Evolutionary conservation across 1,284 basidiomycete species (phyloP), one percentile per base, ranked within the genome.

Genomic region (Ceratobasidium sp.): DNA sequence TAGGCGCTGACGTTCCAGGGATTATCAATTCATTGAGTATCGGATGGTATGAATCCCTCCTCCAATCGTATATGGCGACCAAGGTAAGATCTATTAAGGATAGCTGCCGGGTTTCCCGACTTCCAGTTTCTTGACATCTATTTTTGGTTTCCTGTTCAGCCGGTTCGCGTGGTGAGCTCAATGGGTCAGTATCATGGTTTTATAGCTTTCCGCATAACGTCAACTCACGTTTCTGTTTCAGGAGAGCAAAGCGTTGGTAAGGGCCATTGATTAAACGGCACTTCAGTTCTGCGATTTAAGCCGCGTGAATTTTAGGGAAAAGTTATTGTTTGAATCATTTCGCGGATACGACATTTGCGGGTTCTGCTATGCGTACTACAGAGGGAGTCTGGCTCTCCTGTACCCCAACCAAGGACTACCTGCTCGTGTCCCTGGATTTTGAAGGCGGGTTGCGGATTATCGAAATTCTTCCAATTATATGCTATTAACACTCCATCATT

Each of bases 21-120:
- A 84, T 87, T 14, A 82, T 85, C 7, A 83, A 86, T 68, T 23
- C 29, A 14, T 33, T 87, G 2, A 82, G 83, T 0, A 81, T 87
- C 67, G 86, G 86, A 1, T 87, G 86, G 86, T 87, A 86, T 30
- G 86, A 87, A 71, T 84, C 83, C 0, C 77, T 87, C 5, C 83
- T 87, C 70, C 82, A 83, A 66, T 86, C 85, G 0, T 87, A 87
- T 69, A 82, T 85, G 81, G 81, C 82, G 0, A 77, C 78, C 33
- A 86, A 83, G 79, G 85, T 82, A 77, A 64, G 27, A n/a, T n/a
- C n/a, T n/a, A n/a, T n/a, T n/a, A n/a, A n/a, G n/a, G n/a, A n/a
- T n/a, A n/a, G n/a, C n/a, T n/a, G n/a, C n/a, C n/a, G n/a, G n/a
- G n/a, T n/a, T n/a, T n/a, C n/a, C n/a, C n/a, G n/a, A n/a, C n/a